Evolutionary conservation across 2,329 filamentous ascomycete species (phyloP).

Genomic region (Blastomyces percursus): DNA sequence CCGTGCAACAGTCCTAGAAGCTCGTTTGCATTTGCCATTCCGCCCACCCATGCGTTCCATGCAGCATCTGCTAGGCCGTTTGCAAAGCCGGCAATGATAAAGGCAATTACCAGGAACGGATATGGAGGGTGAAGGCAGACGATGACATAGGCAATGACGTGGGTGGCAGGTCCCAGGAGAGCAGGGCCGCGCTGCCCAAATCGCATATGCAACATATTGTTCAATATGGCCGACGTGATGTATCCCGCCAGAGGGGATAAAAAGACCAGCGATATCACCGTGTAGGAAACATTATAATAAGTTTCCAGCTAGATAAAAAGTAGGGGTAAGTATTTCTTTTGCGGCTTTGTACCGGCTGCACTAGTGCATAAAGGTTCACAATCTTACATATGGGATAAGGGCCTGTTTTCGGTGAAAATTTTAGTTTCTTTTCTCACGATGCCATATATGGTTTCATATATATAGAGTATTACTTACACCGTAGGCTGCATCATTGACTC

Average conservation of each 20-base stretch:
- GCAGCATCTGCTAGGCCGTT: slow-evolving; percentile 50
- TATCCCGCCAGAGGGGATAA: slow-evolving; percentile 39
- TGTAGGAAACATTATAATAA: slow-evolving; percentile 36
- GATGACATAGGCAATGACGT: slow-evolving; percentile 54
- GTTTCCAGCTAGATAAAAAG: slow-evolving; percentile 31
- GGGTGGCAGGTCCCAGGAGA: slow-evolving; percentile 50
- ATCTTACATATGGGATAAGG: slow-evolving; percentile 39
- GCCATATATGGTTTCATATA: neutral
- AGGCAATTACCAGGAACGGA: slow-evolving; percentile 52
- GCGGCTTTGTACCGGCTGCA: neutral
- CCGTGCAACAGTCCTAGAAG: slow-evolving; percentile 60
- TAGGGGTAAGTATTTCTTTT: neutral
- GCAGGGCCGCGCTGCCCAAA: slow-evolving; percentile 62
- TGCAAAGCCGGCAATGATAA: slow-evolving; percentile 57
- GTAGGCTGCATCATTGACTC: slow-evolving; percentile 47
- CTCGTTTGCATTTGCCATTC: slow-evolving; percentile 61
- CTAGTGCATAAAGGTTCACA: slow-evolving; percentile 4
- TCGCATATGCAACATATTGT: slow-evolving; percentile 33
- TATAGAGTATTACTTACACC: slow-evolving; percentile 33
- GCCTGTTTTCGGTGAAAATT: slow-evolving; percentile 22
- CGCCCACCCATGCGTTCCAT: slow-evolving; percentile 52
- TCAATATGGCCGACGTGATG: slow-evolving; percentile 33
- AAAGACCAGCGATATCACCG: slow-evolving; percentile 39
- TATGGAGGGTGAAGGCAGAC: slow-evolving; percentile 59
- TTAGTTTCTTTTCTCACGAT: neutral